phyloP scores from a whole-genome alignment of 2,329 filamentous ascomycete genomes.

The Hypoxylon sp. region DNA sequence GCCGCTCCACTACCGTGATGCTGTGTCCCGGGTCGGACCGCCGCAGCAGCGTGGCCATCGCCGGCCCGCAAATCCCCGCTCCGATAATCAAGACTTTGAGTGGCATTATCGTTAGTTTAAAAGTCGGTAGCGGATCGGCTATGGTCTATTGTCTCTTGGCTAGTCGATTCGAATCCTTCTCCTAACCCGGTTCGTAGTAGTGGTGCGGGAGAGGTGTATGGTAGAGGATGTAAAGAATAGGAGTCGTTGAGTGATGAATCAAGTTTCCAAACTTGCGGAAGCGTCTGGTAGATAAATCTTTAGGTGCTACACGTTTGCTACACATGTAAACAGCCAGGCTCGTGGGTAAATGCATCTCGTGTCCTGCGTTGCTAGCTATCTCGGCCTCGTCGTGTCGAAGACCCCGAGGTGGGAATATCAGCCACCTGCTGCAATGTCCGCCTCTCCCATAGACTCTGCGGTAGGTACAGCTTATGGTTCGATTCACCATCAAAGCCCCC shows the following conservation, averaged over 20 bases:
- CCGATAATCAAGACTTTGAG: conserved; percentile 63
- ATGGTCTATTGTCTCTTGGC: neutral
- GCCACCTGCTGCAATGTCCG: neutral
- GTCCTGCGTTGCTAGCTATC: neutral
- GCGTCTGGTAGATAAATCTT: neutral
- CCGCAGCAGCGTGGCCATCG: conserved; percentile 57
- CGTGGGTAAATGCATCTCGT: neutral
- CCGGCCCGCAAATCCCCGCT: conserved; percentile 59
- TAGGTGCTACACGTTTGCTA: neutral
- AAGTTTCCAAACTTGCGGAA: neutral
- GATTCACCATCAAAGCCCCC: neutral
- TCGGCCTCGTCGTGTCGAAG: neutral
- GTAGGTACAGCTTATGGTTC: neutral
- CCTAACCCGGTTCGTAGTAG: neutral
- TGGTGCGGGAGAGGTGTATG: neutral
- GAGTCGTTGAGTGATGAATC: neutral
- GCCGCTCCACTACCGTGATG: conserved; percentile 60
- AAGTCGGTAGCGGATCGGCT: neutral
- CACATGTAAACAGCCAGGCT: neutral
- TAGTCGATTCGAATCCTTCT: neutral
- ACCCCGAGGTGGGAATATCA: neutral
- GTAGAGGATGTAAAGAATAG: neutral
- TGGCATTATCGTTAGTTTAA: conserved; percentile 33
- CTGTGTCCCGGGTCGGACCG: conserved; percentile 51
- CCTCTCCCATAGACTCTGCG: neutral